Base-by-base conservation (phyloP, 805 yeast species). In the Kodamaea fukazawae region DNA sequence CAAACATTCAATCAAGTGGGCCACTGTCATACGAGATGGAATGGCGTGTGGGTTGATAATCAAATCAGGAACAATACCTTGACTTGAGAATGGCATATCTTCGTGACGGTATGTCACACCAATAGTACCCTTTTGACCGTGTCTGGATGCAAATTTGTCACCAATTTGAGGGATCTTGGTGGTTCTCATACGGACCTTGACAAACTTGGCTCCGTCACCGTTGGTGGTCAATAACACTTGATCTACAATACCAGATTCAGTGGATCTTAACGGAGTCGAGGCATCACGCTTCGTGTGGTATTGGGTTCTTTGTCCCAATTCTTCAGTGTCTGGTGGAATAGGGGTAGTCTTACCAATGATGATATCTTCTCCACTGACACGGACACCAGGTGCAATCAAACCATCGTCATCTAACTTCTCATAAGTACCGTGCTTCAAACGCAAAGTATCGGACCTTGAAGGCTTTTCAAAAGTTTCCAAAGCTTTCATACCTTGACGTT, bases 11-110 rank as follows among this genome's bases (percentile, higher is more conserved):
- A 93, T 91, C 74, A 93, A 83, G 75, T 93, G 98, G 36, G 99
- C 99, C 45, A 93, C 99, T 29, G 99, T 93, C 99, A 93, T 93
- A 78, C 99, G 97, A 43, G 99, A 93, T 53, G 99, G 99, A 78
- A 93, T 93, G 60, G 98, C 99, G 68, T 93, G 99, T 2, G 99
- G 99, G 65, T 93, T 93, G 62, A 93, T 93, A 57, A 93, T 88
- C 60, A 93, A 75, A 70, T 93, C 99, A 6, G 99, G 99, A 28
- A 91, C 97, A 60, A 91, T 67, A 64, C 99, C 99, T 63, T 91
- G 95, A 2, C 87, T 75, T 7, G 95, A 83, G 63, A 93, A 93
- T 20, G 99, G 99, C 98, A 93, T 91, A 63, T 93, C 99, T 66
- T 93, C 99, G 63, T 91, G 93, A 63, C 97, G 80, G 62, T 91